A percentile compares a stretch with the other conserved stretches of the same genome.
Conservation (phyloP, 306 rosid genomes). For the Rubus parviflorus region DNA sequence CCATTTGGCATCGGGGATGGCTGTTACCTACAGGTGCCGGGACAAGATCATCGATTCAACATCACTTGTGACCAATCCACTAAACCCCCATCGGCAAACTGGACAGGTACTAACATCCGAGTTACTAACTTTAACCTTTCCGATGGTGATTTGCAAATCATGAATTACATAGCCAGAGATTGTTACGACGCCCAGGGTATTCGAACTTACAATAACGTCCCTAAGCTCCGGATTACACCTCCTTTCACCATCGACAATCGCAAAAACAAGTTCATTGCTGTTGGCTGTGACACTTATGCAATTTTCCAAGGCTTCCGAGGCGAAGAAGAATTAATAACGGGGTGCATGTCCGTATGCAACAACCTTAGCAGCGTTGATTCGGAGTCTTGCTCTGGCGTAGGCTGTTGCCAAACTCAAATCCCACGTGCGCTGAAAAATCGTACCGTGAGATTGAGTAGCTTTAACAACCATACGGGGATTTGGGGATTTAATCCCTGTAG, state of each 20-base stretch:
- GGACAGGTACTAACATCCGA: too few relatives aligned
- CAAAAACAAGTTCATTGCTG: not conserved
- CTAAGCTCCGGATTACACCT: not conserved
- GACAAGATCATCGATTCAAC: not conserved
- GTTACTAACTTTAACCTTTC: too few relatives aligned
- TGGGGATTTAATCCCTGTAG: not conserved
- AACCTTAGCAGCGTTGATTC: too few relatives aligned
- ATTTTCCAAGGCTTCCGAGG: not conserved
- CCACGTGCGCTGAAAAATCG: not conserved
- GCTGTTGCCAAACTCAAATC: slow-evolving; percentile 11
- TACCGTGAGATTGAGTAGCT: not conserved
- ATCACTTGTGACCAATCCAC: not conserved
- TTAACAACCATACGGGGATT: fast-evolving
- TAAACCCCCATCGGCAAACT: too few relatives aligned
- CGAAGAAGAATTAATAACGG: not conserved
- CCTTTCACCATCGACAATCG: not conserved
- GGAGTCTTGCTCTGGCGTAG: not conserved
- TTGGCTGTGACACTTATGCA: slow-evolving; percentile 10
- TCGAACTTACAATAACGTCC: too few relatives aligned
- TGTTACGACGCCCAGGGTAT: not conserved
- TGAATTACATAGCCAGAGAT: not conserved
- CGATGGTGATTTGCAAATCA: not conserved
- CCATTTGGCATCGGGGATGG: not conserved
- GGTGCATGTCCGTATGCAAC: slow-evolving; percentile 6
- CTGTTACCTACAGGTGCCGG: not conserved